Conservation (phyloP, 164 flowering plant species). For the Macadamia tetraphylla region DNA sequence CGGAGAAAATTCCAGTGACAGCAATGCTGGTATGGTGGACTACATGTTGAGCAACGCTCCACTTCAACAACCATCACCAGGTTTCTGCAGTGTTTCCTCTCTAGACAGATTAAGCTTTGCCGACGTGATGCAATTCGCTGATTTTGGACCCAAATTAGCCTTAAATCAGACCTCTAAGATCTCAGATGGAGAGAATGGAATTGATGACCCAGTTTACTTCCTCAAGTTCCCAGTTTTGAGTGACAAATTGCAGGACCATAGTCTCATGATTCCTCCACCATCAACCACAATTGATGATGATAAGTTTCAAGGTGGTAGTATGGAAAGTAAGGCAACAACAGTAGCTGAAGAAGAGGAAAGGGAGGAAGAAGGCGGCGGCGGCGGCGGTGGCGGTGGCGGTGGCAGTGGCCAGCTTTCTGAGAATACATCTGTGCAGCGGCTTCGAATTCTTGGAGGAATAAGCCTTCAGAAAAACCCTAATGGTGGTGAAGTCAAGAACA, state of each 20-base stretch:
- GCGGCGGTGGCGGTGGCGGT: too few species aligned
- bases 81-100: conserved; percentile 32
- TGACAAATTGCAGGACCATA: conserved; percentile 40
- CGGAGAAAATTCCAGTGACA: conserved; percentile 23
- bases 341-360: conserved; percentile 20
- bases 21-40: conserved; percentile 35
- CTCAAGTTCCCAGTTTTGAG: conserved; percentile 82
- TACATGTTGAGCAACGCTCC: conserved; percentile 44
- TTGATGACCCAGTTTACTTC: conserved; percentile 82
- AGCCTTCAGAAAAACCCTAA: conserved; percentile 18
- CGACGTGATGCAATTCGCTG: conserved; percentile 94
- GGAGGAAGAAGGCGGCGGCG: conserved; percentile 17
- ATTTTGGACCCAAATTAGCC: conserved; percentile 70
- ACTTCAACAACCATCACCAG: conserved; percentile 16
- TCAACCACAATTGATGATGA: conserved; percentile 12
- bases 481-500: conserved; percentile 31
- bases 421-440: conserved; percentile 36
- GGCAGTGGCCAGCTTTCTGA: conserved; percentile 14
- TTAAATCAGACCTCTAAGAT: conserved; percentile 40
- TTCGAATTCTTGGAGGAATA: conserved; percentile 34
- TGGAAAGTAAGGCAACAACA: conserved; percentile 3
- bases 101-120: conserved; percentile 66
- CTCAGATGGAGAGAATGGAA: conserved; percentile 39
- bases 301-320: conserved; percentile 9
- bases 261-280: conserved; percentile 20